These are phyloP conservation scores for Pseudocercospora pini-densiflorae DNA, from an alignment of 2,329 filamentous ascomycete genomes.

Conservation along the genomic window DNA sequence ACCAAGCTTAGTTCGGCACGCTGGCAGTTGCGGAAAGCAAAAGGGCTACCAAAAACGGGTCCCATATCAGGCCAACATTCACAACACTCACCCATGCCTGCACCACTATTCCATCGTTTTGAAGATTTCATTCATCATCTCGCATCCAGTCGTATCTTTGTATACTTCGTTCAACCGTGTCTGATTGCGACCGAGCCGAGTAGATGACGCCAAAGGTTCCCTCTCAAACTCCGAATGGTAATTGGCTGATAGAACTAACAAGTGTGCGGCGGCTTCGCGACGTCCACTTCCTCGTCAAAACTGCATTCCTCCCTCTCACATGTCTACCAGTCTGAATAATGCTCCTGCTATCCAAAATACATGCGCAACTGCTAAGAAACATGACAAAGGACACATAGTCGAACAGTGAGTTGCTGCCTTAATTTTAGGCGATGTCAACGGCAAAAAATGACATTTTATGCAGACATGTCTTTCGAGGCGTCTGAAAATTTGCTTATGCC, in stretches of 20 bases:
- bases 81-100: background rate
- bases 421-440: background rate
- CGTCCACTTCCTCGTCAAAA: background rate
- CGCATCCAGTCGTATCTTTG: background rate
- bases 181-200: slow-evolving; percentile 1
- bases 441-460: background rate
- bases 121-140: background rate
- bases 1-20: background rate
- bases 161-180: background rate
- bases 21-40: background rate
- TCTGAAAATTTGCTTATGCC: slow-evolving; percentile 5
- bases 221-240: background rate
- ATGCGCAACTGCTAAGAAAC: background rate
- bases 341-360: background rate
- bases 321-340: too few relatives aligned
- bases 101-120: background rate
- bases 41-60: background rate
- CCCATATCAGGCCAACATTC: background rate
- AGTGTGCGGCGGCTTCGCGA: background rate
- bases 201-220: background rate
- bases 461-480: background rate
- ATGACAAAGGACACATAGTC: background rate
- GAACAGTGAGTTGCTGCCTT: background rate
- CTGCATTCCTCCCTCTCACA: background rate
- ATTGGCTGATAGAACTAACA: background rate